Evolutionary conservation across 169 alveolate genomes (phyloP).

Genomic region (Eimeria necatrix): DNA sequence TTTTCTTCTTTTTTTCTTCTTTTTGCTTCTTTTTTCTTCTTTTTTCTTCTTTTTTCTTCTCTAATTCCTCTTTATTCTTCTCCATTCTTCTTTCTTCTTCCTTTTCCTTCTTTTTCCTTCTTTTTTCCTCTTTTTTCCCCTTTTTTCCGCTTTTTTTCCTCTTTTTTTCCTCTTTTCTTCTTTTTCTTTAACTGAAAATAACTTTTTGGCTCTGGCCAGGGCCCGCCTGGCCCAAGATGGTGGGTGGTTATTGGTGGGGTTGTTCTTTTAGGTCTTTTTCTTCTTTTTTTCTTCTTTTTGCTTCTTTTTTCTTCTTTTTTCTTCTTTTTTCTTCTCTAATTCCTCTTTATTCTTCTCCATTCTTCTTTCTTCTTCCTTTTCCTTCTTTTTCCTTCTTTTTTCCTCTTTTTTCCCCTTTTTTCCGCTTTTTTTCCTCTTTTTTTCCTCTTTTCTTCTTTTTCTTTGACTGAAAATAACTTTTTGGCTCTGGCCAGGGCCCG

Average conservation of each 20-base stretch:
- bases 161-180: conserved; percentile 88
- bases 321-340: not conserved
- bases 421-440: not conserved
- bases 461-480: conserved; percentile 87
- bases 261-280: not conserved
- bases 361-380: not conserved
- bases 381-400: too few species aligned
- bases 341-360: too few species aligned
- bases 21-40: not conserved
- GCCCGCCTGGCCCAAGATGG: conserved; percentile 58
- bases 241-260: not conserved
- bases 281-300: not conserved
- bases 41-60: not conserved
- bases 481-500: conserved; percentile 82
- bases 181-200: conserved; percentile 89
- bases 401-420: too few species aligned
- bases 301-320: not conserved
- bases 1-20: not conserved
- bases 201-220: conserved; percentile 84
- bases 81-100: too few species aligned
- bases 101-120: too few species aligned
- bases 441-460: not conserved
- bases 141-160: too few species aligned
- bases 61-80: too few species aligned
- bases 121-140: too few species aligned